Conservation (phyloP, 345 rosid genomes). For the Garcia nutans region DNA sequence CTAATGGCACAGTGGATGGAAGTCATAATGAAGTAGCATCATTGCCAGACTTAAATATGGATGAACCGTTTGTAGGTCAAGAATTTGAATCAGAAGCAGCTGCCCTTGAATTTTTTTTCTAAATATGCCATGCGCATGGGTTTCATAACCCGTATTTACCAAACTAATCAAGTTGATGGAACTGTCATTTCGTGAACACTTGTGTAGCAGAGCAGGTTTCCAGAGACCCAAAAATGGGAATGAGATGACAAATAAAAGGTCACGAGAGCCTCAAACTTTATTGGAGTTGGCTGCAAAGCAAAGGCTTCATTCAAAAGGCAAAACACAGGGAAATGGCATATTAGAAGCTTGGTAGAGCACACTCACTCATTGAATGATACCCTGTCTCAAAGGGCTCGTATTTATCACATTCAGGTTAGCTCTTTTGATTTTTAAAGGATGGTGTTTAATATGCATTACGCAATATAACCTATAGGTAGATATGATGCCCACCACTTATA, state of each 20-base stretch:
- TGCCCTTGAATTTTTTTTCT: conserved; percentile 25
- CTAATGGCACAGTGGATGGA: conserved; percentile 1
- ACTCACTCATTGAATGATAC: conserved; percentile 13
- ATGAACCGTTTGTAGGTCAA: conserved; percentile 29
- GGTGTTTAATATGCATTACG: background rate
- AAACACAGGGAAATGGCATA: conserved; percentile 19
- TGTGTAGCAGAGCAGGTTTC: conserved; percentile 32
- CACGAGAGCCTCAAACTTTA: conserved; percentile 3
- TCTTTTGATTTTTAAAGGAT: background rate
- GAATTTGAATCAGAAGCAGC: conserved; percentile 27
- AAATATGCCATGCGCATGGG: conserved; percentile 28
- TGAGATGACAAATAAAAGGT: conserved; percentile 7
- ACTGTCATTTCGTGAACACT: conserved; percentile 17
- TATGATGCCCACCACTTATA: background rate
- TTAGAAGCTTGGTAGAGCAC: conserved; percentile 28
- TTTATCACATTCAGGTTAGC: conserved; percentile 20
- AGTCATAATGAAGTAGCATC: conserved; percentile 19
- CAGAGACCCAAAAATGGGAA: conserved; percentile 10
- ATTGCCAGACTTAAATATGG: background rate
- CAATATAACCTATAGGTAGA: background rate
- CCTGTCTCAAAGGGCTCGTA: background rate
- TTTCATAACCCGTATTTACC: conserved; percentile 23
- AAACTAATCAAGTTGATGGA: conserved; percentile 19
- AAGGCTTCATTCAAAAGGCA: conserved; percentile 22
- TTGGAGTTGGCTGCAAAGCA: conserved; percentile 31